Base-by-base conservation (phyloP, 1,284 basidiomycete species). In the Sporisorium iseilematis-ciliati region DNA sequence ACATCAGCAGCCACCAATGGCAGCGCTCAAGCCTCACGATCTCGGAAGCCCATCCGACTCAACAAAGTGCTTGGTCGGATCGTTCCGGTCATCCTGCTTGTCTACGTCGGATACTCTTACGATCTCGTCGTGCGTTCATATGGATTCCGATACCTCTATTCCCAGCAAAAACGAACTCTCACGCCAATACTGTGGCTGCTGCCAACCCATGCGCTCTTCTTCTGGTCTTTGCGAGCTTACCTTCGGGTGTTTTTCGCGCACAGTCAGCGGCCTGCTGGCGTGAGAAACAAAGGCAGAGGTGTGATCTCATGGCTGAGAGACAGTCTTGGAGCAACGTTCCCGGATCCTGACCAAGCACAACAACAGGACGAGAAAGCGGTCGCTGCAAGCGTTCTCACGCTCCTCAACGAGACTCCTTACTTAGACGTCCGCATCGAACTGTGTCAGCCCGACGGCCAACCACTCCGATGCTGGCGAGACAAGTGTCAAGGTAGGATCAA, bases 51-150 rank as follows among this genome's bases (percentile, higher is more conserved):
- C n/a, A 60, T 75, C 49, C 64, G 73, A 23, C 42, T 75, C 31
- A 75, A 75, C 31, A 49, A 57, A 16, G 49, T 75, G 26, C 62
- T 76, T 0, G 74, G 74, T 7, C 50, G 74, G 14, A 65, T 72
- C 54, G 74, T 76, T 0, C 74, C 74, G 7, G 14, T 76, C 57
- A 72, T 76, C 45, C 46, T 76, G 4, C 65, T 76, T 35, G 55
- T 72, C 52, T 76, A 72, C 53, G 21, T 66, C 20, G n/a, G 31
- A 2, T 71, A 56, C 26, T 18, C 73, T 11, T 75, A 75, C 41
- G 61, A 71, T 20, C 57, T 70, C 3, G 65, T 68, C 4, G 65
- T 75, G 6, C 2, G 58, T n/a, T 65, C 65, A 11, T 68, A 75
- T 31, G 60, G 46, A 8, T 57, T 51, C 14, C 56, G 59, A 20